phyloP scores from a whole-genome alignment of 2,329 filamentous ascomycete species.

The Fusarium mangiferae region DNA sequence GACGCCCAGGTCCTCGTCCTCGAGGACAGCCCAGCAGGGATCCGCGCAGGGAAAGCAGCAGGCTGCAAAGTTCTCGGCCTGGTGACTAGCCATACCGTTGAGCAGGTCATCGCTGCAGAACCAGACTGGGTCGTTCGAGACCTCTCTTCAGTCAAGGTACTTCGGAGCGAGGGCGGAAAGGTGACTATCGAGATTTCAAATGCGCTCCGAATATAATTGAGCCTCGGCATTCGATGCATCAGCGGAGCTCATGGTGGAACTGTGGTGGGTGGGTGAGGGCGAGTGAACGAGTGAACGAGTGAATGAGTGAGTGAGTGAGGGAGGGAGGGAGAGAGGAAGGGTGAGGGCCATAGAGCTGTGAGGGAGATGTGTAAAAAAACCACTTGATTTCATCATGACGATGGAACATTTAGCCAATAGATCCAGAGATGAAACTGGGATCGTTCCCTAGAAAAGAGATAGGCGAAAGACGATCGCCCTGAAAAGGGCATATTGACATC shows the following conservation, averaged over 20 bases:
- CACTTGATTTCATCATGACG: slow-evolving; percentile 34
- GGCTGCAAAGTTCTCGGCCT: slow-evolving; percentile 88
- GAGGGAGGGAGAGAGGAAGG: background rate
- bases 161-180: slow-evolving; percentile 64
- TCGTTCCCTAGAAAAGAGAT: slow-evolving; percentile 17
- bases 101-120: slow-evolving; percentile 77
- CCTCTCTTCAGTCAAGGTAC: slow-evolving; percentile 76
- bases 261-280: background rate
- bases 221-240: slow-evolving; percentile 12
- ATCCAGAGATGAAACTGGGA: slow-evolving; percentile 2
- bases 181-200: slow-evolving; percentile 76
- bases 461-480: slow-evolving; percentile 21
- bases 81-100: slow-evolving; percentile 81
- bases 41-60: slow-evolving; percentile 83
- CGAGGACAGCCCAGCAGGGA: slow-evolving; percentile 90
- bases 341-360: background rate
- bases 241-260: slow-evolving; percentile 12
- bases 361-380: slow-evolving; percentile 13
- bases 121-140: slow-evolving; percentile 90
- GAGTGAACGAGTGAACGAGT: background rate
- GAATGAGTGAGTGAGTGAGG: background rate
- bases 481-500: slow-evolving; percentile 27
- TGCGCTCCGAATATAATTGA: slow-evolving; percentile 56
- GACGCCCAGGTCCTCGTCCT: slow-evolving; percentile 75
- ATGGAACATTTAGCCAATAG: slow-evolving; percentile 28